Conservation (phyloP, 352 stramenopile species). For the Peronospora farinosa region DNA sequence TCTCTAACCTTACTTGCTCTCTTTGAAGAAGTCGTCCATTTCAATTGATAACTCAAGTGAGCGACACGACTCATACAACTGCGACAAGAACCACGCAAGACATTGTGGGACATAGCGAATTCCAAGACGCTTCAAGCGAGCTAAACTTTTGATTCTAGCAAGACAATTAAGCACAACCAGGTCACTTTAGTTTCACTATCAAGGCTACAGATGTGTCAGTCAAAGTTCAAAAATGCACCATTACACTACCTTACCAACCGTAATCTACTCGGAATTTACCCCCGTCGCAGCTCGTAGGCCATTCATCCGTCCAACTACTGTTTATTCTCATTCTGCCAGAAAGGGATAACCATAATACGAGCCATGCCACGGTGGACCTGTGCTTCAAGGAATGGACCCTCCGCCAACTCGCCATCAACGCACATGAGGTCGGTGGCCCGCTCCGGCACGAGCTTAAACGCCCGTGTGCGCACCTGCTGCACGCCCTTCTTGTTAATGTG, state of each 20-base stretch:
- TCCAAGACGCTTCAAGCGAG: not conserved
- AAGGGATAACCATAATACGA: slow-evolving; percentile 39
- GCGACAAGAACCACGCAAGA: too few species aligned
- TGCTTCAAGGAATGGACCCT: slow-evolving; percentile 38
- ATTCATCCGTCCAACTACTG: slow-evolving; percentile 1
- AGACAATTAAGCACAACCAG: too few species aligned
- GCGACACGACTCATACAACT: too few species aligned
- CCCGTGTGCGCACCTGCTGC: slow-evolving; percentile 47
- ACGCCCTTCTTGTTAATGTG: slow-evolving; percentile 42
- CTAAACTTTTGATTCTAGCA: too few species aligned
- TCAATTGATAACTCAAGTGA: too few species aligned
- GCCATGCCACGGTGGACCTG: slow-evolving; percentile 58
- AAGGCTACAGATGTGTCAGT: too few species aligned
- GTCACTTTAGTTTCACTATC: too few species aligned
- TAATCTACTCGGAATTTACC: not conserved
- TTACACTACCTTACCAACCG: too few species aligned
- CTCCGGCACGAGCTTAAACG: slow-evolving; percentile 44
- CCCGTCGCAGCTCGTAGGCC: not conserved
- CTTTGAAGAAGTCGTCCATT: too few species aligned
- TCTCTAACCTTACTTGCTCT: too few species aligned
- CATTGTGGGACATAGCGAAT: not conserved
- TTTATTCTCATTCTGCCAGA: slow-evolving; percentile 8
- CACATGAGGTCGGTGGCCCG: slow-evolving; percentile 43
- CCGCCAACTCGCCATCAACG: slow-evolving; percentile 53
- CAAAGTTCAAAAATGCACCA: too few species aligned